Evolutionary conservation across 495 filamentous ascomycete species (phyloP), one percentile per base, ranked within the genome.

Genomic region (Letharia lupina): DNA sequence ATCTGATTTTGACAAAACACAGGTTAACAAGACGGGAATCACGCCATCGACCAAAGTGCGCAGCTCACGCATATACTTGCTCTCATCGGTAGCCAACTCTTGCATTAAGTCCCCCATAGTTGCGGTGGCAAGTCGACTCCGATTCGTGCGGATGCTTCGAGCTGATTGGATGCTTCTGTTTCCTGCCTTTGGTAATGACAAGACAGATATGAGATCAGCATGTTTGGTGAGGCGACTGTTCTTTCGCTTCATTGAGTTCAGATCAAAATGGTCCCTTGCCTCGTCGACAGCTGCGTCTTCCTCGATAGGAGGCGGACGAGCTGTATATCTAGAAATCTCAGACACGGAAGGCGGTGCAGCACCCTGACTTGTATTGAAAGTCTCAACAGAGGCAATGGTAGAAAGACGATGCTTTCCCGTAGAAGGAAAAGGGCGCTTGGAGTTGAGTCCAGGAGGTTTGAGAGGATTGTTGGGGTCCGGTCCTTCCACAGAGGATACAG

Each of bases 11-110:
- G 86, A 96, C 63, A 93, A 78, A 28, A 96, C 91, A 67, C 92
- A 91, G 13, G 83, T 89, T 62, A 98, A 77, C 4, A 99, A 83
- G 12, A 98, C 95, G 12, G 94, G 95, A 63, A 99, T 89, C 23
- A 99, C 94, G 62, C 96, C 95, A 68, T 95, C 95, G 15, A 98
- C 93, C 33, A 99, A 77, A 23, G 94, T 96, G 66, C 89, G 91
- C 15, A 99, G 82, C 73, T 99, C 94, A 35, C 93, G 88, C 78
- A 87, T 88, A 73, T 98, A 99, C 70, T 94, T 92, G 28, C 83
- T 77, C 75, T 99, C 95, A 67, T 98, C 95, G 8, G 85, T 81
- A 18, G 83, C 80, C 64, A 99, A 83, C 70, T 97, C 93, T 52
- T 84, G 79, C 75, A 99, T 82, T 35, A 99, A 73, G 65, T 91